These are phyloP conservation scores for Elsinoe arachidis DNA, from an alignment of 2,329 filamentous ascomycete species.

Conservation along the genomic window DNA sequence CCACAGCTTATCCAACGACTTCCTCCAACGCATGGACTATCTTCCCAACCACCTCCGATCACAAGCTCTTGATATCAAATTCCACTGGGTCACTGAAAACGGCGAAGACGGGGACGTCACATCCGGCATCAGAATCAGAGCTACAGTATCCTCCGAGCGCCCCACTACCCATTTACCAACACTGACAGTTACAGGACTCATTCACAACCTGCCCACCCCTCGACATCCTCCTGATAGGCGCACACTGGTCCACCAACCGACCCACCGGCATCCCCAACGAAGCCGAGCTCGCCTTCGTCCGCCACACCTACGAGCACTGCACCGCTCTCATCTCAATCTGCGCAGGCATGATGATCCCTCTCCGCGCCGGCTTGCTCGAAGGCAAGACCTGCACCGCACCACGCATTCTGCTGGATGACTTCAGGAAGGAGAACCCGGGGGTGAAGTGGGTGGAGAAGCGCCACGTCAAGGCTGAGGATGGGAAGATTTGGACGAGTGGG, in stretches of 20 bases:
- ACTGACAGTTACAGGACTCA: constrained; percentile 26
- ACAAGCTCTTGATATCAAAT: constrained; percentile 23
- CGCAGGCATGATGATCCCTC: constrained; percentile 28
- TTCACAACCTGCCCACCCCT: constrained; percentile 34
- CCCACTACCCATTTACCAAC: neutral
- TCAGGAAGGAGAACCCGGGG: constrained; percentile 24
- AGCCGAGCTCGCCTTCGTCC: constrained; percentile 31
- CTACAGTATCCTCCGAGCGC: constrained; percentile 16
- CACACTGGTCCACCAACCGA: constrained; percentile 24
- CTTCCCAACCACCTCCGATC: constrained; percentile 15
- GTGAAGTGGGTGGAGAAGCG: constrained; percentile 32
- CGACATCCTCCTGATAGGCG: constrained; percentile 37
- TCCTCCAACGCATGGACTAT: constrained; percentile 15
- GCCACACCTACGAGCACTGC: constrained; percentile 29
- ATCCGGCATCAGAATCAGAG: constrained; percentile 16
- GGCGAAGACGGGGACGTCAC: constrained; percentile 18
- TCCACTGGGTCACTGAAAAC: constrained; percentile 27
- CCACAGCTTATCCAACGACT: constrained; percentile 19
- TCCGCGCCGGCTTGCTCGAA: constrained; percentile 30
- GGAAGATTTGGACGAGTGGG: constrained; percentile 29
- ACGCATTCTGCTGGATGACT: constrained; percentile 21
- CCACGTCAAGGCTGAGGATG: constrained; percentile 21
- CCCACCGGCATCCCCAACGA: constrained; percentile 19
- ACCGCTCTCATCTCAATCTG: constrained; percentile 35
- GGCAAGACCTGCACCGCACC: constrained; percentile 35